Conservation (phyloP, 2,329 filamentous ascomycete genomes). For the Alternaria conjuncta region DNA sequence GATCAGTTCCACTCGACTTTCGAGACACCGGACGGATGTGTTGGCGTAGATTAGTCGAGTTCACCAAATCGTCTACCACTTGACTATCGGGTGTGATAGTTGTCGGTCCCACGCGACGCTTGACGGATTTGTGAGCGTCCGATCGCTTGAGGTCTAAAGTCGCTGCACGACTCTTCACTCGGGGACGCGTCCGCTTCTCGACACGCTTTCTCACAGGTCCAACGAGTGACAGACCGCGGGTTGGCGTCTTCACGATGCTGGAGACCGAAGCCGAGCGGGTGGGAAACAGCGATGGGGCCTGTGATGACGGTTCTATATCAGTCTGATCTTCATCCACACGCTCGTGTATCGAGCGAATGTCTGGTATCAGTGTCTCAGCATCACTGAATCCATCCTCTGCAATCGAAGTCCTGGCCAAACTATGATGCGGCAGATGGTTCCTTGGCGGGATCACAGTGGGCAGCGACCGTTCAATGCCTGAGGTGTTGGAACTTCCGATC, state of each 20-base stretch:
- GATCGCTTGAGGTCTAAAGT: slow-evolving; percentile 27
- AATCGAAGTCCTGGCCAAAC: slow-evolving; percentile 16
- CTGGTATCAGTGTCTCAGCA: slow-evolving; percentile 36
- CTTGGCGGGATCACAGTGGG: neutral
- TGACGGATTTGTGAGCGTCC: slow-evolving; percentile 36
- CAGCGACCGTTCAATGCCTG: slow-evolving; percentile 14
- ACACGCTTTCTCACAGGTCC: slow-evolving; percentile 31
- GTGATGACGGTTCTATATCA: slow-evolving; percentile 23
- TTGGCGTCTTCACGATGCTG: slow-evolving; percentile 40
- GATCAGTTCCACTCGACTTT: neutral
- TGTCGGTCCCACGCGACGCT: slow-evolving; percentile 13
- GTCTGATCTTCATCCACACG: slow-evolving; percentile 26
- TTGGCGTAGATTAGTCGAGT: slow-evolving; percentile 1
- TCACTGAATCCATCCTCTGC: slow-evolving; percentile 37
- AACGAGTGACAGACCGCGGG: slow-evolving; percentile 36
- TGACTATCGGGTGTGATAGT: neutral
- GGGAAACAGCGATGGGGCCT: slow-evolving; percentile 10
- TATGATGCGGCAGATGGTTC: neutral
- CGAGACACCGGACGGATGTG: neutral
- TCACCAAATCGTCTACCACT: neutral
- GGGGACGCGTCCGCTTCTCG: slow-evolving; percentile 20
- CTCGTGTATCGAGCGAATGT: slow-evolving; percentile 22
- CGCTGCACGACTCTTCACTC: slow-evolving; percentile 13
- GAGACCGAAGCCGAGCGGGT: slow-evolving; percentile 27
- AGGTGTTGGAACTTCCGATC: slow-evolving; percentile 34